Base-by-base conservation (phyloP, 441 rosid genomes). In the Syzygium malaccense region DNA sequence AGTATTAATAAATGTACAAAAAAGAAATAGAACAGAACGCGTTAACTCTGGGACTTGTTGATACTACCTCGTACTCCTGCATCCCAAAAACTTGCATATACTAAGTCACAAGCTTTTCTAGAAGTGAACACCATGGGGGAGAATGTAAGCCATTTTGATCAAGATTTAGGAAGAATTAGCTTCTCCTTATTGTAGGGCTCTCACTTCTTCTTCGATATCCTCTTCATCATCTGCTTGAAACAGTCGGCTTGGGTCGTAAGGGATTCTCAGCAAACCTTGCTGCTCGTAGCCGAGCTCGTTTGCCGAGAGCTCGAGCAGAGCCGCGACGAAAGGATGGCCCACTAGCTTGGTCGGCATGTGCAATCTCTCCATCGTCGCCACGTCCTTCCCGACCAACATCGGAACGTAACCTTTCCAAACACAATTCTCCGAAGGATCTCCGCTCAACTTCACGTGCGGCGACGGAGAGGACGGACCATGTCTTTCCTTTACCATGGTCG, bases 371-470 rank as follows among this genome's bases (percentile, higher is more conserved):
- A 85, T 88, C 62, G 4, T 5, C n/a, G 28, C 26, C 51, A 6
- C 71, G 18, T 88, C 88, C 32, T 57, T 75, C 26, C 92, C 91
- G 8, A 89, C 92, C 30, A 90, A 57, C 86, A 92, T 85, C 11
- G 93, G 92, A 12, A 90, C 56, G 7, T 87, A 88, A 5, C 92
- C 90, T 56, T 90, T 90, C 37, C 78, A 85, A 51, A 57, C 89
- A 71, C 54, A 32, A n/a, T 56, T 33, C 85, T 23, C 51, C 4
- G 17, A 37, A 13, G 83, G 5, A 71, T 71, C 14, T 25, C 10
- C 9, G n/a, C n/a, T 37, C 41, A 20, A 23, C 49, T 41, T 71
- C 51, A 12, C 9, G 9, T 37, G 23, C 3, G 5, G 83, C 17
- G 26, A 28, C 3, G 51, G 18, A 71, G 51, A 71, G 9, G 17